Conservation (phyloP, 2,329 filamentous ascomycete species). For the Sarocladium oryzae region DNA sequence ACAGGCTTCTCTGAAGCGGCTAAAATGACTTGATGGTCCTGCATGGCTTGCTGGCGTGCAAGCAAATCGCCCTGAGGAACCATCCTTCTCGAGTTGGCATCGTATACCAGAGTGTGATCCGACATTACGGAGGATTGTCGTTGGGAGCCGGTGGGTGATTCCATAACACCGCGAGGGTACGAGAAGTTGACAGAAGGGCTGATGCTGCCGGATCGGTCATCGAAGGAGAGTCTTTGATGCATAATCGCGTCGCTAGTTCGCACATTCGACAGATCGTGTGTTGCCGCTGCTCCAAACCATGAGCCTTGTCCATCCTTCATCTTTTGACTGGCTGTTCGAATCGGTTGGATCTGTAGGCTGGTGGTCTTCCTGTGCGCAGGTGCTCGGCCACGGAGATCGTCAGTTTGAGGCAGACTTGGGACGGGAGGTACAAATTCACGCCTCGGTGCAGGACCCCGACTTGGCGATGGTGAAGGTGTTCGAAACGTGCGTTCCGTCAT, state of each 20-base stretch:
- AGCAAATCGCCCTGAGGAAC: slow-evolving; percentile 37
- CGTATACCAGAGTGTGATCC: slow-evolving; percentile 49
- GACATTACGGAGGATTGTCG: slow-evolving; percentile 18
- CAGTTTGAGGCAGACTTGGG: slow-evolving; percentile 59
- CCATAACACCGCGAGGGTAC: slow-evolving; percentile 42
- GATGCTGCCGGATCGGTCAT: slow-evolving; percentile 35
- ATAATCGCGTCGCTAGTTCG: slow-evolving; percentile 38
- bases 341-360: slow-evolving; percentile 40
- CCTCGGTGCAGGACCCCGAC: slow-evolving; percentile 34
- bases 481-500: slow-evolving; percentile 89
- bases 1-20: slow-evolving; percentile 32
- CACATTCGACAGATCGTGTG: slow-evolving; percentile 37
- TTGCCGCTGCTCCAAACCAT: slow-evolving; percentile 42
- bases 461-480: slow-evolving; percentile 58
- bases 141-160: slow-evolving; percentile 23
- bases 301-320: slow-evolving; percentile 31
- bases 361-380: slow-evolving; percentile 30
- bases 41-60: slow-evolving; percentile 34
- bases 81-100: slow-evolving; percentile 60
- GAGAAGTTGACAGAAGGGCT: slow-evolving; percentile 55
- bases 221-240: slow-evolving; percentile 22
- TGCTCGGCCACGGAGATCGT: slow-evolving; percentile 15
- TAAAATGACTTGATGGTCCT: slow-evolving; percentile 32
- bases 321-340: slow-evolving; percentile 48
- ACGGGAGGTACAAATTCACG: slow-evolving; percentile 61